These are phyloP conservation scores for Elaphomyces granulatus DNA, from an alignment of 495 filamentous ascomycete species.

Conservation along the genomic window DNA sequence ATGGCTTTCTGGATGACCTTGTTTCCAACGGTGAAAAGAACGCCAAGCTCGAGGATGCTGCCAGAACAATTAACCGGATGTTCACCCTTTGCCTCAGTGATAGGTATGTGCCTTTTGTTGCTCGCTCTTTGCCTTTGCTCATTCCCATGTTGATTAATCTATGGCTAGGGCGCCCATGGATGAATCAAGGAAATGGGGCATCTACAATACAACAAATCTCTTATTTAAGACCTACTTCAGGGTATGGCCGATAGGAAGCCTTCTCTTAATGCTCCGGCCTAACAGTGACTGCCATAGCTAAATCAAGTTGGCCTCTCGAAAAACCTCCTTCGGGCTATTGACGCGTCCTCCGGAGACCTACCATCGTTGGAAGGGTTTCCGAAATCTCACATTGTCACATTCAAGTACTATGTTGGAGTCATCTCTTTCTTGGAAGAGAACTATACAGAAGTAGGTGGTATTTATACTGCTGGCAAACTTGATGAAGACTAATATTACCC, in stretches of 20 bases:
- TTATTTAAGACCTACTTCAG: constrained; percentile 98
- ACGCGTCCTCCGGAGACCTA: constrained; percentile 61
- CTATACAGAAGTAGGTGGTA: constrained; percentile 47
- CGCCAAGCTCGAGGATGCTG: constrained; percentile 76
- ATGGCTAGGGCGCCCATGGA: constrained; percentile 59
- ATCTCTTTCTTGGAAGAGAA: constrained; percentile 86
- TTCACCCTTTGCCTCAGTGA: constrained; percentile 81
- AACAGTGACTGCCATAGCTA: constrained; percentile 29
- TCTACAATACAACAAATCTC: constrained; percentile 83
- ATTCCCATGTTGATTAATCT: constrained; percentile 11
- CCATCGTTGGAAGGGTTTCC: constrained; percentile 62
- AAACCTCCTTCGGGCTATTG: constrained; percentile 69
- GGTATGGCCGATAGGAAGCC: constrained; percentile 17
- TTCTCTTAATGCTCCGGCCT: not conserved
- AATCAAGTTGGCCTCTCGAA: constrained; percentile 80
- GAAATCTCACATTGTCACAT: constrained; percentile 84
- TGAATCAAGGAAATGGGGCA: constrained; percentile 91
- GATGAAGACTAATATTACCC: constrained; percentile 15
- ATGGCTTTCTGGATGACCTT: constrained; percentile 61
- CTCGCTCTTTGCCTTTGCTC: not conserved
- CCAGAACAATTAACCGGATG: constrained; percentile 71
- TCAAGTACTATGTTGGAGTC: constrained; percentile 87
- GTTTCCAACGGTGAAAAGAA: constrained; percentile 56
- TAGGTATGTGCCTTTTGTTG: constrained; percentile 41
- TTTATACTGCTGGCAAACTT: not conserved